Percentiles rank a stretch among this genome's conserved stretches.
These are phyloP conservation scores for Citrus sinensis DNA, from an alignment of 345 rosid species.

Conservation along the genomic window DNA sequence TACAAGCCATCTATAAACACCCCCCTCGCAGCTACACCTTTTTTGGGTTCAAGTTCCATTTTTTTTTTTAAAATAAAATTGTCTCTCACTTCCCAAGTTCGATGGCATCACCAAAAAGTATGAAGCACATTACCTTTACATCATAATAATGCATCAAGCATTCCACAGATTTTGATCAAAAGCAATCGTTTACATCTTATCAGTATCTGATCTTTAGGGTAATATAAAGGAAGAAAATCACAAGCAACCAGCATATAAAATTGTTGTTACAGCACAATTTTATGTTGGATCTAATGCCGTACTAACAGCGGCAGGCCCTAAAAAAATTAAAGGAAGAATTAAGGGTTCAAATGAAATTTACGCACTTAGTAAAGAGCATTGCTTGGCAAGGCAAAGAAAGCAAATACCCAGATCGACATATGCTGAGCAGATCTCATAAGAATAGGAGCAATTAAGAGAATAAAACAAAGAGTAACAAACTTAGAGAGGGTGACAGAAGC, in stretches of 20 bases:
- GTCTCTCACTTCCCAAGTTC: background rate
- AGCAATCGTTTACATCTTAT: background rate
- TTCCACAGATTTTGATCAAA: background rate
- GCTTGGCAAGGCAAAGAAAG: background rate
- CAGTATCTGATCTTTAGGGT: background rate
- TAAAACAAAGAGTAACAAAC: background rate
- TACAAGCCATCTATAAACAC: background rate
- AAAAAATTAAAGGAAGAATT: background rate
- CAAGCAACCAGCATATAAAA: background rate
- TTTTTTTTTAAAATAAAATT: too few relatives aligned
- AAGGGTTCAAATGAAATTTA: background rate
- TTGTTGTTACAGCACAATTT: background rate
- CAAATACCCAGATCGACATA: constrained; percentile 9
- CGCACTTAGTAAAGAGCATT: background rate
- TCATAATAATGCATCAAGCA: background rate
- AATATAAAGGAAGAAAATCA: background rate
- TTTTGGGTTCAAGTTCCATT: background rate
- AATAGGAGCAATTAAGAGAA: background rate
- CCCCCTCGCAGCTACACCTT: too few relatives aligned
- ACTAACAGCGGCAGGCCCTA: background rate
- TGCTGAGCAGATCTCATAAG: constrained; percentile 20
- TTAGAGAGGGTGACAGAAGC: background rate
- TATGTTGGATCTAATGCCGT: background rate
- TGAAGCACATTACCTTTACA: background rate
- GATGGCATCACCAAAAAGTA: background rate